Conservation (phyloP, 768 basidiomycete species). For the Trametes cubensis region DNA sequence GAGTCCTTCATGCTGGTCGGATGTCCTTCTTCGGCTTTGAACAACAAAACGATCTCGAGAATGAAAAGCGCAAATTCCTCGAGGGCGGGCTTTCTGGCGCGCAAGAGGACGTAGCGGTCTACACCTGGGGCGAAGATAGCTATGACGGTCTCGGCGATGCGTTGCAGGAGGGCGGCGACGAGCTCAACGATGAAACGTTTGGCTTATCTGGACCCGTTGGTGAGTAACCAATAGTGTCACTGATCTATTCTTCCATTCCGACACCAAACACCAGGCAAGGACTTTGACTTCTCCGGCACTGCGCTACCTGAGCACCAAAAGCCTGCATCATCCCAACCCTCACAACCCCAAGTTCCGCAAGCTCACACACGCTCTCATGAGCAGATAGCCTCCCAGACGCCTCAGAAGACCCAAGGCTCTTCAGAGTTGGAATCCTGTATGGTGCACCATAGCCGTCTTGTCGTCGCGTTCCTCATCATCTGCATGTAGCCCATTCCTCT, state of each 20-base stretch:
- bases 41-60: slow-evolving; percentile 58
- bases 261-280: slow-evolving; percentile 60
- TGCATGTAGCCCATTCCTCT: slow-evolving; percentile 43
- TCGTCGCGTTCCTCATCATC: slow-evolving; percentile 32
- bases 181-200: slow-evolving; percentile 97
- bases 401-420: slow-evolving; percentile 11
- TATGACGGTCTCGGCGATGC: slow-evolving; percentile 90
- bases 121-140: slow-evolving; percentile 89
- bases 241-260: not conserved
- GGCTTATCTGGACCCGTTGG: slow-evolving; percentile 72
- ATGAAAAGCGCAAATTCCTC: slow-evolving; percentile 60
- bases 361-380: slow-evolving; percentile 11
- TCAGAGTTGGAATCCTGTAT: slow-evolving; percentile 31
- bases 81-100: slow-evolving; percentile 38
- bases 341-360: not conserved
- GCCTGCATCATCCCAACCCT: slow-evolving; percentile 18
- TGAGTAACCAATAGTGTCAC: slow-evolving; percentile 43
- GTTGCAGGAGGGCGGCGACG: slow-evolving; percentile 88
- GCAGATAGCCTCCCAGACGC: slow-evolving; percentile 16
- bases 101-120: slow-evolving; percentile 84
- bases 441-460: slow-evolving; percentile 27
- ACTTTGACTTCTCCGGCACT: slow-evolving; percentile 82
- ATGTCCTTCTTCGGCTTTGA: slow-evolving; percentile 88
- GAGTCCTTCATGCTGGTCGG: slow-evolving; percentile 21
- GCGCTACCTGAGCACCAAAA: slow-evolving; percentile 37